Evolutionary conservation across 495 filamentous ascomycete species (phyloP), one percentile per base, ranked within the genome.

Genomic region (Tuber indicum): DNA sequence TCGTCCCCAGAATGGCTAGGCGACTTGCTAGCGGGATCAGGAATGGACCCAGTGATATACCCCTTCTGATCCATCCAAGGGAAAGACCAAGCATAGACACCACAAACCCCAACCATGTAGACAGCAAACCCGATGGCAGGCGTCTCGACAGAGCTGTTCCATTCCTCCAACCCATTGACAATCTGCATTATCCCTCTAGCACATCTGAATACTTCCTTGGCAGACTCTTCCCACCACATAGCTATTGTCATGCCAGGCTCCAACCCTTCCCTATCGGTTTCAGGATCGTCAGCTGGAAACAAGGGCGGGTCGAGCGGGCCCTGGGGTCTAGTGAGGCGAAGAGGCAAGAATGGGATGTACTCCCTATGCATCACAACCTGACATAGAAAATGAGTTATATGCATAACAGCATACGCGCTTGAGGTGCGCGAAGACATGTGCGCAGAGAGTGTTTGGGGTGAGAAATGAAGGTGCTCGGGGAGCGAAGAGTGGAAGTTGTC

Each of bases 291-390:
- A 26, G 85, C 79, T 0, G 88, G 85, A 77, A 93, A 91, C 1
- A 87, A 86, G 3, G 92, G 92, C 70, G 89, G 87, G 80, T 95
- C 93, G 26, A 94, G 84, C 0, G 93, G 93, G 0, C 93, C 93
- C 39, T 88, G 82, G 0, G 93, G 92, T 77, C 88, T 89, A 39
- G 85, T 83, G 84, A 91, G 93, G 4, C 89, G 89, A 32, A 94
- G 84, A 12, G 94, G 92, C 23, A 97, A 87, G 82, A 95, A 96
- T 0, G 93, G 92, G 43, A 96, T 87, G 81, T 93, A 94, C 81
- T 94, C 90, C 76, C 93, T 88, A 83, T 96, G 91, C 39, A 96
- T 87, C 82, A 93, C 90, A 74, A 97, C 93, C 49, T 89, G 86
- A 76, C 91, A 94, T 10, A 96, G 86, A 46, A 91, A 90, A 79